Percentiles rank a stretch among this genome's conserved stretches.
These are phyloP conservation scores for Candida adriatica DNA, from an alignment of 805 yeast species.

Conservation along the genomic window DNA sequence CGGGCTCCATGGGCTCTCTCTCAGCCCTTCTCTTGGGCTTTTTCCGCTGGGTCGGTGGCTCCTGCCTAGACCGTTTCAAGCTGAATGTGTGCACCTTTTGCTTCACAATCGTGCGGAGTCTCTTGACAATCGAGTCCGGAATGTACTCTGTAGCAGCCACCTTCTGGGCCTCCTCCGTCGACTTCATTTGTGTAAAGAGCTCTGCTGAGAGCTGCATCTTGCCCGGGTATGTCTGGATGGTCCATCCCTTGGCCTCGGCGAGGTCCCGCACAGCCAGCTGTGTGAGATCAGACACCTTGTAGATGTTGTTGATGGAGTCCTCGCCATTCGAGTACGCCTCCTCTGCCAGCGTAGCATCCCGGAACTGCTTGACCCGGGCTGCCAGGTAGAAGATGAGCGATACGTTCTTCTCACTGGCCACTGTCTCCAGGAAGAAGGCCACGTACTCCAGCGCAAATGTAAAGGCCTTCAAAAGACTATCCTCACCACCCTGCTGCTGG, in stretches of 20 bases:
- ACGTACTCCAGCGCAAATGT: slow-evolving; percentile 54
- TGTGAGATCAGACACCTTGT: slow-evolving; percentile 64
- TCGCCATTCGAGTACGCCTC: slow-evolving; percentile 25
- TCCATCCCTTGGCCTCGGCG: slow-evolving; percentile 58
- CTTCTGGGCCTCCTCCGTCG: slow-evolving; percentile 50
- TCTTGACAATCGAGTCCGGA: slow-evolving; percentile 37
- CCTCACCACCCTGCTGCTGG: slow-evolving; percentile 1
- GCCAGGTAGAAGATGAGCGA: slow-evolving; percentile 71
- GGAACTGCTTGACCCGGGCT: slow-evolving; percentile 71
- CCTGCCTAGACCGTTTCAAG: slow-evolving; percentile 14
- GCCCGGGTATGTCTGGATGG: slow-evolving; percentile 75
- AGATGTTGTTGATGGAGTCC: slow-evolving; percentile 34
- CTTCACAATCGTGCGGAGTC: slow-evolving; percentile 28
- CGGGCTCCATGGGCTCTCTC: slow-evolving; percentile 21
- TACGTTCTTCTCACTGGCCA: slow-evolving; percentile 60
- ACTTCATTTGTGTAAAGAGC: slow-evolving; percentile 53
- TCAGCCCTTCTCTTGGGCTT: slow-evolving; percentile 13
- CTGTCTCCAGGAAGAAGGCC: slow-evolving; percentile 48
- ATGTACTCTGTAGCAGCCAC: slow-evolving; percentile 51
- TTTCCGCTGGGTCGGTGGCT: slow-evolving; percentile 2
- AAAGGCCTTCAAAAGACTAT: slow-evolving; percentile 34
- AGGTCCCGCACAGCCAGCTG: slow-evolving; percentile 57
- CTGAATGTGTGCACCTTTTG: slow-evolving; percentile 27
- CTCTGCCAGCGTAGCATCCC: slow-evolving; percentile 38
- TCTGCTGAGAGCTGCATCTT: slow-evolving; percentile 66